These are phyloP conservation scores for Metschnikowia proteae DNA, from an alignment of 805 yeast genomes.

Conservation along the genomic window DNA sequence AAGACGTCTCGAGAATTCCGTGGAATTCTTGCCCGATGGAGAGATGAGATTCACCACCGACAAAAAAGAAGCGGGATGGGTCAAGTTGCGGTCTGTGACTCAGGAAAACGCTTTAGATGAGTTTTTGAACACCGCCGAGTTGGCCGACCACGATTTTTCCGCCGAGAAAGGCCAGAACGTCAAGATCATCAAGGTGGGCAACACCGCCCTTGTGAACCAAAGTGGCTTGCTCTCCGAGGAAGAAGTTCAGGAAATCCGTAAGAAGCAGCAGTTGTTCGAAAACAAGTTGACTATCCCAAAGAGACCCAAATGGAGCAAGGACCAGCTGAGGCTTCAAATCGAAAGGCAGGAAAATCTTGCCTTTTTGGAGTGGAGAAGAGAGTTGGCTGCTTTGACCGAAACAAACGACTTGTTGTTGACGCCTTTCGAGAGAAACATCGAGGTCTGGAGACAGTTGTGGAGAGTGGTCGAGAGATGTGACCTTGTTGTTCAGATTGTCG, in stretches of 20 bases:
- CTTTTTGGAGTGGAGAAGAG: slow-evolving; percentile 91
- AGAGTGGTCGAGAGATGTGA: slow-evolving; percentile 95
- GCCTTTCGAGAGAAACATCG: slow-evolving; percentile 94
- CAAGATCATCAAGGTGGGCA: slow-evolving; percentile 74
- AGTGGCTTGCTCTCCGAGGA: slow-evolving; percentile 56
- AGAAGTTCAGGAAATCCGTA: slow-evolving; percentile 58
- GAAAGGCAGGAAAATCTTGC: slow-evolving; percentile 87
- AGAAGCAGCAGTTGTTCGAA: slow-evolving; percentile 64
- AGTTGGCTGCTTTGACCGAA: slow-evolving; percentile 80
- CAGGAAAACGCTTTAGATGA: slow-evolving; percentile 94
- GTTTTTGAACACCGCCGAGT: slow-evolving; percentile 89
- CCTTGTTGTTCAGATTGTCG: slow-evolving; percentile 93
- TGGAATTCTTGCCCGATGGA: slow-evolving; percentile 76
- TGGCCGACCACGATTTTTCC: slow-evolving; percentile 93
- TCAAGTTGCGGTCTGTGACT: slow-evolving; percentile 86
- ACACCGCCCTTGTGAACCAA: slow-evolving; percentile 38
- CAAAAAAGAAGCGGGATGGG: slow-evolving; percentile 83
- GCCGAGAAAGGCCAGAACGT: slow-evolving; percentile 85
- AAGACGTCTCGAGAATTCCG: slow-evolving; percentile 62
- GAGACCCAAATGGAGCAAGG: slow-evolving; percentile 80
- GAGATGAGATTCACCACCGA: slow-evolving; percentile 86
- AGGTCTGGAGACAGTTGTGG: slow-evolving; percentile 99
- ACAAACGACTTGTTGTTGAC: slow-evolving; percentile 81
- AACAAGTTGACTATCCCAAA: slow-evolving; percentile 81
- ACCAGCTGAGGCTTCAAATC: slow-evolving; percentile 68